Evolutionary conservation across 345 rosid species (phyloP).

Genomic region (Reutealis trisperma): DNA sequence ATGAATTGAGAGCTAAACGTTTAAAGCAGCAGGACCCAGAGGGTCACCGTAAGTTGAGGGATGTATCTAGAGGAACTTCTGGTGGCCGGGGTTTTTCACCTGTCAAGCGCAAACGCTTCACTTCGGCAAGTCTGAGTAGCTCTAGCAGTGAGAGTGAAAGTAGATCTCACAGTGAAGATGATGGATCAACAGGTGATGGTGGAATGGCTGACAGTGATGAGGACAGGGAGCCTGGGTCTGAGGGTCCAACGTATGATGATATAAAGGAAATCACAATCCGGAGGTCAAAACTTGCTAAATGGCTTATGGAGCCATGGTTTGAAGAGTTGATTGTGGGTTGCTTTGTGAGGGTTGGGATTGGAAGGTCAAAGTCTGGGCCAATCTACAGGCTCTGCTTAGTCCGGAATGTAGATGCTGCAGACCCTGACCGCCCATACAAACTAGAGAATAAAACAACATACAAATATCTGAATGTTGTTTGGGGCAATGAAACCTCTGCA

Average conservation of each 20-base stretch:
- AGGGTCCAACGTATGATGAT: constrained; percentile 72
- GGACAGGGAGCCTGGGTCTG: constrained; percentile 62
- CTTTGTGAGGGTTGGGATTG: constrained; percentile 94
- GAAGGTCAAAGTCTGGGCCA: constrained; percentile 73
- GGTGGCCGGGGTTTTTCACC: constrained; percentile 64
- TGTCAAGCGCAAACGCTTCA: constrained; percentile 57
- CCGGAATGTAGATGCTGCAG: constrained; percentile 87
- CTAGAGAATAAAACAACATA: constrained; percentile 78
- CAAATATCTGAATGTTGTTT: constrained; percentile 80
- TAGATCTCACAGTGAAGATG: constrained; percentile 86
- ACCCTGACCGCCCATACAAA: constrained; percentile 74
- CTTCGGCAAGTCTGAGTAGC: constrained; percentile 68
- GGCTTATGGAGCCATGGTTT: constrained; percentile 99
- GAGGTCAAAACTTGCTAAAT: constrained; percentile 88
- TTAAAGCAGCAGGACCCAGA: constrained; percentile 94
- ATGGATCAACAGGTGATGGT: constrained; percentile 79
- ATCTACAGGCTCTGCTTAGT: constrained; percentile 89
- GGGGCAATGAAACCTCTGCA: constrained; percentile 94
- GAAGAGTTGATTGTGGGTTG: constrained; percentile 96
- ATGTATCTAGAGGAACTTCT: constrained; percentile 68
- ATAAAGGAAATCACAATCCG: constrained; percentile 80
- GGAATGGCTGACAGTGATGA: constrained; percentile 94
- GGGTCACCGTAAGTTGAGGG: constrained; percentile 73
- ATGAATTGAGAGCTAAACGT: constrained; percentile 87
- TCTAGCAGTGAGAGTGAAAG: constrained; percentile 88